Evolutionary conservation across 2,329 filamentous ascomycete species (phyloP), one percentile per base, ranked within the genome.

Genomic region (Phaeomoniella chlamydospora): DNA sequence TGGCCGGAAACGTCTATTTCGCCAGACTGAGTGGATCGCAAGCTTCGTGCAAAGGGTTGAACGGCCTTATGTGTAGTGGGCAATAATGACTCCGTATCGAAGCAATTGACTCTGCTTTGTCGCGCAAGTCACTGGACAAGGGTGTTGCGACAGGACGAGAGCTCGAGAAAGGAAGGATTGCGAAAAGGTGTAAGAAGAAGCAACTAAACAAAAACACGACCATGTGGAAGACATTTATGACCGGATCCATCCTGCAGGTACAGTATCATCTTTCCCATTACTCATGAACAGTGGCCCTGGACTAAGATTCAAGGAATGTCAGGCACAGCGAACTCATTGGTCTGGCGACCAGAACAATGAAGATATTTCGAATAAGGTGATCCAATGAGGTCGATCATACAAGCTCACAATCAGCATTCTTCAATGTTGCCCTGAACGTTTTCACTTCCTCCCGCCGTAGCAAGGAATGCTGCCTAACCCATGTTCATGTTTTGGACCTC

Each of bases 1-100:
- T 43, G 36, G 36, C 36, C 31, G 37, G 18, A 40, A 34, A 18
- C 32, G 32, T 15, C 32, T 18, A 18, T 13, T 14, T 32, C 17
- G 14, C 13, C 13, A 5, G 13, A 15, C 5, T 10, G 30, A 6
- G 16, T 26, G 22, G 22, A 26, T 6, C 22, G 22, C 22, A 26
- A 26, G n/a, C 22, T 26, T 26, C 22, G 9, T 26, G n/a, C 22
- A n/a, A 26, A 6, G 6, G n/a, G 22, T 9, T n/a, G n/a, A n/a
- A 9, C 9, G 22, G 9, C 22, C 9, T n/a, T 9, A 26, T 6
- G n/a, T 26, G 22, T n/a, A 9, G 22, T 26, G n/a, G n/a, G 22
- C 6, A 26, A 26, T 6, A n/a, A 9, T n/a, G 9, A 9, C 22
- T 26, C 22, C n/a, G n/a, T 26, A n/a, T 26, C n/a, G 22, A 26